These are phyloP conservation scores for Parachaetomium inaequale DNA, from an alignment of 495 filamentous ascomycete species.

Conservation along the genomic window DNA sequence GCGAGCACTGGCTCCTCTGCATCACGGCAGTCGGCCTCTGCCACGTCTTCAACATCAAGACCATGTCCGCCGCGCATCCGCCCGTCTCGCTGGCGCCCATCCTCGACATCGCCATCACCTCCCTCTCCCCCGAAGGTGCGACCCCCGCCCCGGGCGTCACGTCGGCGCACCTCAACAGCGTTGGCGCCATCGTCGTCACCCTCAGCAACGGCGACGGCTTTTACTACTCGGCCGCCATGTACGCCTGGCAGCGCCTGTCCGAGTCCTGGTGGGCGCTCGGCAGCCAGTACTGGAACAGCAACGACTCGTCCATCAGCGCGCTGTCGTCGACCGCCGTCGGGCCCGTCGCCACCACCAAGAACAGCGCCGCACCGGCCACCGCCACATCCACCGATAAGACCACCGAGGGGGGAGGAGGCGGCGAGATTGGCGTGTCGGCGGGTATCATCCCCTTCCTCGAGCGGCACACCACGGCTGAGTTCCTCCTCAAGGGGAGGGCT, in stretches of 20 bases:
- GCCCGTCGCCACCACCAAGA: conserved; percentile 32
- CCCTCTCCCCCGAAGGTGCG: conserved; percentile 64
- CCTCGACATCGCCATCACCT: conserved; percentile 71
- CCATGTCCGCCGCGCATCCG: conserved; percentile 78
- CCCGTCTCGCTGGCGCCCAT: conserved; percentile 87
- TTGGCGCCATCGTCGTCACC: conserved; percentile 76
- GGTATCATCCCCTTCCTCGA: conserved; percentile 92
- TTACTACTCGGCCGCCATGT: conserved; percentile 76
- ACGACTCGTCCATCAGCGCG: conserved; percentile 75
- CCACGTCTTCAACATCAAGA: conserved; percentile 89
- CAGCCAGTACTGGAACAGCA: conserved; percentile 98
- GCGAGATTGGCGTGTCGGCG: conserved; percentile 68
- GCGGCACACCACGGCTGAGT: conserved; percentile 88
- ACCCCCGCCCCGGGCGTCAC: conserved; percentile 75
- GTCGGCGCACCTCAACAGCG: conserved; percentile 83
- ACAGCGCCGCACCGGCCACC: conserved; percentile 11
- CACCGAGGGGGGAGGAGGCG: conserved; percentile 35
- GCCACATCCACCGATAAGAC: not conserved
- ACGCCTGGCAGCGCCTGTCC: conserved; percentile 88
- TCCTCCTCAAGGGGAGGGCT: conserved; percentile 84
- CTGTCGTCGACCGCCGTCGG: conserved; percentile 66
- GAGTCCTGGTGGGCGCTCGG: conserved; percentile 98
- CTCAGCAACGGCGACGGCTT: conserved; percentile 93
- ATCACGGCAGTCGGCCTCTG: conserved; percentile 85
- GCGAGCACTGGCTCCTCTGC: conserved; percentile 83